Base-by-base conservation (phyloP, 371 early-diverging fungal genomes). In the Mucor piriformis region DNA sequence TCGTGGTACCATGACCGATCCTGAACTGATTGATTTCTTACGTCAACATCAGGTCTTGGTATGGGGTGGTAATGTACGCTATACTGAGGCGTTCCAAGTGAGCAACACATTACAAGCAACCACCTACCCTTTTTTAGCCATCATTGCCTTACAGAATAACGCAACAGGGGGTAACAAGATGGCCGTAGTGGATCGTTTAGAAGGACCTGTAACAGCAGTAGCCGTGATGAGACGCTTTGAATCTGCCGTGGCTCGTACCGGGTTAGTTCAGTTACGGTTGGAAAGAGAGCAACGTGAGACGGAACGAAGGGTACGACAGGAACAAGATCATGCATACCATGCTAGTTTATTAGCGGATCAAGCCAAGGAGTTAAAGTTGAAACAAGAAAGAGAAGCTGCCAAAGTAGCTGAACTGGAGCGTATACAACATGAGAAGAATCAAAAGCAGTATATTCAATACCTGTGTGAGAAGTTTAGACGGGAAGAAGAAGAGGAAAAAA, bases 301-400 rank as follows among this genome's bases (percentile, higher is more conserved):
- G 48, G 85, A 88, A 7, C 81, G 93, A n/a, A 70, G 55, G 16
- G 73, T 95, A 27, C 76, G 93, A 23, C 85, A 90, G 68, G 89
- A 93, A 63, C 96, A 95, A 72, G 94, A 94, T 52, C 73, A 73
- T 34, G 96, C 94, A 1, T 95, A 95, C 61, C 83, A 83, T 59
- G 88, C 84, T 25, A 89, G 90, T 13, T 74, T 95, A 40, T 77
- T 79, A 18, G 89, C 88, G 0, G 96, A 95, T 64, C 88, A 87
- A 46, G 91, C 91, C 68, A 92, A 68, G 21, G 38, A 57, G 13
- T 40, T 50, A 6, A 27, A 64, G 50, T 78, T 73, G 10, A 79
- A 82, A 44, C 71, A 74, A 57, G 83, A 75, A 20, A 71, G 61
- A 13, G 83, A 82, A 10, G 84, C 77, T 37, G 69, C 63, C 6